Evolutionary conservation across 2,329 filamentous ascomycete genomes (phyloP).

Genomic region (Aspergillus uvarum): DNA sequence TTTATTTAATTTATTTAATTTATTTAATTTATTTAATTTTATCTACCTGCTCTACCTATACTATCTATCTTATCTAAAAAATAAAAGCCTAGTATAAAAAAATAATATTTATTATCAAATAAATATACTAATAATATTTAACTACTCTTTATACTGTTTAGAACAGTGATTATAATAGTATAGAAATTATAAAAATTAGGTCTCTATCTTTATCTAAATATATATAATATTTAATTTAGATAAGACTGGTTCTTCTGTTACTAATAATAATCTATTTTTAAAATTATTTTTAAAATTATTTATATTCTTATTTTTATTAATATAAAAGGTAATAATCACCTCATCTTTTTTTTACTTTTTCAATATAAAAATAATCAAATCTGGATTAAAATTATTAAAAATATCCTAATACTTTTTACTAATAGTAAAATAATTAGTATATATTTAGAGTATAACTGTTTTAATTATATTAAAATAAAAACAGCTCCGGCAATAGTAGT

Average conservation of each 20-base stretch:
- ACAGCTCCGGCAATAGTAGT: too few species aligned
- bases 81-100: background rate
- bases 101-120: background rate
- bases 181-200: background rate
- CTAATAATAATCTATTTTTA: background rate
- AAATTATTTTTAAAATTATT: background rate
- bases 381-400: background rate
- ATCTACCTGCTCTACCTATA: too few species aligned
- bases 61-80: background rate
- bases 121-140: background rate
- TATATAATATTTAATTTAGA: background rate
- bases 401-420: conserved; percentile 1
- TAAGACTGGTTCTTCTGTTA: background rate
- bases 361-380: conserved; percentile 2
- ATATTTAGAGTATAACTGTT: background rate
- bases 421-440: background rate
- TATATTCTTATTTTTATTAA: background rate
- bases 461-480: background rate
- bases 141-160: background rate
- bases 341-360: background rate
- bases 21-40: too few species aligned
- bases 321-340: background rate
- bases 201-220: background rate
- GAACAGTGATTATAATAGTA: background rate
- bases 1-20: too few species aligned